phyloP scores from a whole-genome alignment of 2,329 filamentous ascomycete species.

The Beauveria pseudobassiana region DNA sequence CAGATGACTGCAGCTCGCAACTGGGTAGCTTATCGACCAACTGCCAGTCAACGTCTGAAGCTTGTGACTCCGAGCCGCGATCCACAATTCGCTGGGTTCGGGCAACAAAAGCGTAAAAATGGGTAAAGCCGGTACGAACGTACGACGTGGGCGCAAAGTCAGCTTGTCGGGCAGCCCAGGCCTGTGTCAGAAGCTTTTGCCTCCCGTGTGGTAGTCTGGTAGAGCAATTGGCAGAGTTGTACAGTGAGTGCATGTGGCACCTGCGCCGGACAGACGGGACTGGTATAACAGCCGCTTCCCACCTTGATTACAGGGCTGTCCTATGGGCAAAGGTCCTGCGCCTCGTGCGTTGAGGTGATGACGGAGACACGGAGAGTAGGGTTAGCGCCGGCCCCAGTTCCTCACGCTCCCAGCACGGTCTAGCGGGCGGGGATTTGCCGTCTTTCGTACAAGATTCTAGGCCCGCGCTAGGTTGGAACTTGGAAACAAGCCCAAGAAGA shows the following conservation, averaged over 20 bases:
- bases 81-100: slow-evolving; percentile 13
- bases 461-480: neutral
- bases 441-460: neutral
- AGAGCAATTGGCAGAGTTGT: neutral
- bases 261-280: slow-evolving; percentile 2
- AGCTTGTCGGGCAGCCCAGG: neutral
- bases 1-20: slow-evolving; percentile 7
- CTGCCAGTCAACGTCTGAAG: neutral
- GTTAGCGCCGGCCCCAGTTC: slow-evolving; percentile 11
- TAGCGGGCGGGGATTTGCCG: slow-evolving; percentile 9
- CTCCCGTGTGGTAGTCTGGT: neutral
- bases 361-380: slow-evolving; percentile 12
- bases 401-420: neutral
- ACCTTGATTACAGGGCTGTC: neutral
- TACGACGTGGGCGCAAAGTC: slow-evolving; percentile 3
- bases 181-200: neutral
- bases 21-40: slow-evolving; percentile 11
- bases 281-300: slow-evolving; percentile 6
- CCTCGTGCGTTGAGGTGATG: neutral
- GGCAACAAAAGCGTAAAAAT: neutral
- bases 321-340: neutral
- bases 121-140: slow-evolving; percentile 2
- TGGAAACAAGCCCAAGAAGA: neutral
- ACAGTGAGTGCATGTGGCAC: slow-evolving; percentile 6
- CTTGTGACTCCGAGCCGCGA: slow-evolving; percentile 12